Conservation (phyloP, 208 protist species). For the Strigomonas oncopelti region DNA sequence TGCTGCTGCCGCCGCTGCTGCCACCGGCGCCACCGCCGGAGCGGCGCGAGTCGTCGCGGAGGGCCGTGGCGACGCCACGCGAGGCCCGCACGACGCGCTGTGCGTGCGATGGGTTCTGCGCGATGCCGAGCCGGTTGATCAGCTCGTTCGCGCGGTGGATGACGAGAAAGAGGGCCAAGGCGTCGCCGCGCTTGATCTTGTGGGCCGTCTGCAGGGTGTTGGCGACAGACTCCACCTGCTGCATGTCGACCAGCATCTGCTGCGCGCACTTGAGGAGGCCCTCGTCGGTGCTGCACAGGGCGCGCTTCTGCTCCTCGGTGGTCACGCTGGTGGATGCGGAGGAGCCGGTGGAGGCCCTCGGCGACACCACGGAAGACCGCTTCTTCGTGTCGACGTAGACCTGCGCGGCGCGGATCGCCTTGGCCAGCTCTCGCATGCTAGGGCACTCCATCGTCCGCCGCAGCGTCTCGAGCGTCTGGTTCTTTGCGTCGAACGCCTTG, state of each 20-base stretch:
- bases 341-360: neutral
- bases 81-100: constrained; percentile 21
- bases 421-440: constrained; percentile 3
- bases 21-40: neutral
- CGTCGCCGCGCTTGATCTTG: constrained; percentile 28
- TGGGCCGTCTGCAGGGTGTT: constrained; percentile 21
- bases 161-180: constrained; percentile 42
- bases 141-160: constrained; percentile 71
- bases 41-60: neutral
- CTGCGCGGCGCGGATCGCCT: constrained; percentile 21
- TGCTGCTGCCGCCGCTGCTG: neutral
- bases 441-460: constrained; percentile 22
- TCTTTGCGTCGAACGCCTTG: constrained; percentile 23
- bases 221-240: constrained; percentile 33
- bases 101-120: constrained; percentile 23
- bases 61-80: constrained; percentile 11
- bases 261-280: constrained; percentile 37
- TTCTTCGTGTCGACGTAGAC: constrained; percentile 9
- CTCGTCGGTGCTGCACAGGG: constrained; percentile 15
- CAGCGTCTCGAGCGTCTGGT: constrained; percentile 27
- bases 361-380: neutral
- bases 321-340: neutral
- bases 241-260: constrained; percentile 42
- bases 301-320: neutral
- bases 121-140: constrained; percentile 36